Conservation (phyloP, 2,329 filamentous ascomycete species). For the Microthyrium microscopicum region DNA sequence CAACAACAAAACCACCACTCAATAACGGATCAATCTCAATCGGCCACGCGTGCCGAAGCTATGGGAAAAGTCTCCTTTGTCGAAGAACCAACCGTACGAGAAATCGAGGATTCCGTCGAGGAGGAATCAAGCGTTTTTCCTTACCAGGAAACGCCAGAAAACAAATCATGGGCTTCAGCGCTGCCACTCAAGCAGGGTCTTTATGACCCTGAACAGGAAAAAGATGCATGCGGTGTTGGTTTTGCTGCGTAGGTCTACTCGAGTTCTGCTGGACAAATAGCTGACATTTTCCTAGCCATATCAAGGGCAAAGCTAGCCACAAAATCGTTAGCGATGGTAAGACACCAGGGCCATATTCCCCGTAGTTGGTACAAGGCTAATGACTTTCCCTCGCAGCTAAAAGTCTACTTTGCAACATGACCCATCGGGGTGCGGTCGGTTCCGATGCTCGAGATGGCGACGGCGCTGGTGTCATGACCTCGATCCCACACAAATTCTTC, state of each 20-base stretch:
- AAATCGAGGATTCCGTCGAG: constrained; percentile 37
- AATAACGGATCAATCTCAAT: constrained; percentile 13
- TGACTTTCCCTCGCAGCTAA: constrained; percentile 40
- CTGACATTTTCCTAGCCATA: constrained; percentile 47
- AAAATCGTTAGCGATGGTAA: constrained; percentile 97
- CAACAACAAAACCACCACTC: neutral
- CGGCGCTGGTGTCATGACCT: constrained; percentile 98
- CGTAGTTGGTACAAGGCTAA: constrained; percentile 15
- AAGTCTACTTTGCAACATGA: constrained; percentile 98
- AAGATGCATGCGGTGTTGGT: constrained; percentile 98
- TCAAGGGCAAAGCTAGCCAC: constrained; percentile 93
- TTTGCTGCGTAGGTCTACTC: constrained; percentile 71
- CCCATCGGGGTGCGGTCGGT: constrained; percentile 93
- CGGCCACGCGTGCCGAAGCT: constrained; percentile 34
- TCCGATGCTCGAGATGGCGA: constrained; percentile 97
- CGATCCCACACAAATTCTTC: constrained; percentile 96
- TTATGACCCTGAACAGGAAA: constrained; percentile 89
- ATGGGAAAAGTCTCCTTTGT: constrained; percentile 37
- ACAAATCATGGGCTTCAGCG: constrained; percentile 88
- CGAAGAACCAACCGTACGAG: constrained; percentile 32
- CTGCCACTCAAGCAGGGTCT: constrained; percentile 96
- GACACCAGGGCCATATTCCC: constrained; percentile 17
- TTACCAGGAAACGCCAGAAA: constrained; percentile 61
- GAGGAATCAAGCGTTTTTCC: constrained; percentile 52
- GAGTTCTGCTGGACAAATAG: neutral